phyloP scores from a whole-genome alignment of 495 filamentous ascomycete genomes.

The Talaromyces stipitatus region DNA sequence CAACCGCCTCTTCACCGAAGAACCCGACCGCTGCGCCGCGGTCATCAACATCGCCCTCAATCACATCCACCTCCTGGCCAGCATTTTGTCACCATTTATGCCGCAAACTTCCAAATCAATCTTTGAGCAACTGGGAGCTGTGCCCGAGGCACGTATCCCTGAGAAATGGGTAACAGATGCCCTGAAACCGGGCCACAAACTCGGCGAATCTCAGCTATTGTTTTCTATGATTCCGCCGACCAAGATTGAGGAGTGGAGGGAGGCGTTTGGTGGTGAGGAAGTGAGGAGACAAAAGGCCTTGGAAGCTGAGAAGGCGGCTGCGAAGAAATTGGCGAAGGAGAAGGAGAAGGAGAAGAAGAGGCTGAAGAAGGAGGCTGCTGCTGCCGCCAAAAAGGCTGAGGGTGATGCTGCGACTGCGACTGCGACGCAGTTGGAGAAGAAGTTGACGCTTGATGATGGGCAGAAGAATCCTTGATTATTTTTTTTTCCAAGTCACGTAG shows the following conservation, averaged over 20 bases:
- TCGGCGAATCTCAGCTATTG: slow-evolving; percentile 7
- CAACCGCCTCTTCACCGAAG: slow-evolving; percentile 28
- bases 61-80: slow-evolving; percentile 10
- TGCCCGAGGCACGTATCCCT: slow-evolving; percentile 5
- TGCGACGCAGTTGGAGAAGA: slow-evolving; percentile 3
- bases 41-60: slow-evolving; percentile 30
- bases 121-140: slow-evolving; percentile 7
- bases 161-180: slow-evolving; percentile 4
- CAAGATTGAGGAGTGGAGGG: slow-evolving; percentile 14
- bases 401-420: not conserved
- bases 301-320: slow-evolving; percentile 9
- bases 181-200: slow-evolving; percentile 8
- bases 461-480: slow-evolving; percentile 2
- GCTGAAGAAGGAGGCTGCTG: slow-evolving; percentile 5
- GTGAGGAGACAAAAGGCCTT: slow-evolving; percentile 1
- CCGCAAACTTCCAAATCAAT: slow-evolving; percentile 12
- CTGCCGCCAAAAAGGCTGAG: not conserved
- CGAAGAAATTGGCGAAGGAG: slow-evolving; percentile 10
- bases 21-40: slow-evolving; percentile 32
- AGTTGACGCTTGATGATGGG: slow-evolving; percentile 6
- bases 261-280: slow-evolving; percentile 11
- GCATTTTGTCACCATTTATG: slow-evolving; percentile 11
- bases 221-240: slow-evolving; percentile 6
- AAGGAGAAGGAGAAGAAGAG: slow-evolving; percentile 10
- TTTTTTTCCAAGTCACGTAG: not conserved